phyloP scores from a whole-genome alignment of 2,329 filamentous ascomycete species.

The Pseudocercospora vitis region DNA sequence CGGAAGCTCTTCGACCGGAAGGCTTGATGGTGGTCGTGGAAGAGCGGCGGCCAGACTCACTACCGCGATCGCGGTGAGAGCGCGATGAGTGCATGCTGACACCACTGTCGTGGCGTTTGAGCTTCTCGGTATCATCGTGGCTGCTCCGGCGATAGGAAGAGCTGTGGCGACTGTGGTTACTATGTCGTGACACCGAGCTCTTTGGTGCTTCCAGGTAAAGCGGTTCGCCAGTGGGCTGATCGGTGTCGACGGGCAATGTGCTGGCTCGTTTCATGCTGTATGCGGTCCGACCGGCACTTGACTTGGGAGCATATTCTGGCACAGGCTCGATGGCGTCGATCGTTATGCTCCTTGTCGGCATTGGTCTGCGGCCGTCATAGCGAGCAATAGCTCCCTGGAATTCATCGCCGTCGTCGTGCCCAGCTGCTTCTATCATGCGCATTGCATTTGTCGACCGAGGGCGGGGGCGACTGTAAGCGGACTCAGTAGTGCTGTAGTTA shows the following conservation, averaged over 20 bases:
- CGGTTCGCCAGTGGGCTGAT: constrained; percentile 9
- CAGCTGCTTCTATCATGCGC: constrained; percentile 44
- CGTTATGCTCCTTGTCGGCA: constrained; percentile 29
- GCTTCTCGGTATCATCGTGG: constrained; percentile 22
- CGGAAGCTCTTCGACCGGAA: constrained; percentile 19
- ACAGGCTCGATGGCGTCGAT: constrained; percentile 30
- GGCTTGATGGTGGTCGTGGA: constrained; percentile 36
- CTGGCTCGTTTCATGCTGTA: constrained; percentile 24
- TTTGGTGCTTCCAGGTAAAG: constrained; percentile 27
- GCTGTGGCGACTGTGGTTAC: constrained; percentile 14
- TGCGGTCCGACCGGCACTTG: constrained; percentile 9
- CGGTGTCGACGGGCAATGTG: constrained; percentile 24
- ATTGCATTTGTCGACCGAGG: constrained; percentile 27
- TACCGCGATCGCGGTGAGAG: constrained; percentile 22
- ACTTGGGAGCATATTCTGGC: constrained; percentile 16
- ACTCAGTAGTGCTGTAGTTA: constrained; percentile 36
- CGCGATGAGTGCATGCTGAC: constrained; percentile 30
- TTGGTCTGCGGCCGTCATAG: constrained; percentile 26
- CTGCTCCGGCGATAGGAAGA: constrained; percentile 17
- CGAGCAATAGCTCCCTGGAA: constrained; percentile 29
- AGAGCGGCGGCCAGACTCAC: constrained; percentile 26
- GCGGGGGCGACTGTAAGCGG: constrained; percentile 30
- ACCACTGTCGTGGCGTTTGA: constrained; percentile 34
- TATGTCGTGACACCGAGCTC: constrained; percentile 20
- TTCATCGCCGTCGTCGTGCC: constrained; percentile 28